Conservation (phyloP, 345 rosid species). For the Melaleuca alternifolia region DNA sequence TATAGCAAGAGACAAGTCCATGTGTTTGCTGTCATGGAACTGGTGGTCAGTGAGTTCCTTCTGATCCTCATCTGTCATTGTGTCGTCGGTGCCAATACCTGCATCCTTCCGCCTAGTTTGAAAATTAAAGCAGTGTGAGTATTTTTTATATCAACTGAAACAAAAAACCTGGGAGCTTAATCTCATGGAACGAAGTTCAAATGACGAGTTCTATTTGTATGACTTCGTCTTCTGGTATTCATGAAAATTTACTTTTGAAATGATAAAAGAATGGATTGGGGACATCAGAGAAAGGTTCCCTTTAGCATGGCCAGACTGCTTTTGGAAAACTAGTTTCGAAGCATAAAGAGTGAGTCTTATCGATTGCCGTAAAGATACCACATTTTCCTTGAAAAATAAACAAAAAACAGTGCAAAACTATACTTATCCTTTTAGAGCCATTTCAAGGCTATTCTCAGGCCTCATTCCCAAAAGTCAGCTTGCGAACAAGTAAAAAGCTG, state of each 20-base stretch:
- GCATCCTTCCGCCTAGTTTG: constrained; percentile 55
- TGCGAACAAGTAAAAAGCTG: not conserved
- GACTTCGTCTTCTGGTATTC: not conserved
- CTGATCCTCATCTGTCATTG: constrained; percentile 66
- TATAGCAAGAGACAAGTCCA: constrained; percentile 56
- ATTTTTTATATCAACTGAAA: no score
- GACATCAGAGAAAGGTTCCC: not conserved
- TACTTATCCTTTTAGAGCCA: not conserved
- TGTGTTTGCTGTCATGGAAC: constrained; percentile 34
- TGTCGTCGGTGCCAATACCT: constrained; percentile 62
- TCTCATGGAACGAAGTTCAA: not conserved
- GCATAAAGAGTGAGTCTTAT: rapidly evolving
- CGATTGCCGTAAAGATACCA: not conserved
- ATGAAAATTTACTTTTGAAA: no score
- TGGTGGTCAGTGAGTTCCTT: constrained; percentile 29
- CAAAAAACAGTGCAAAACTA: not conserved
- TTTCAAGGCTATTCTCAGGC: not conserved
- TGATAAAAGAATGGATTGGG: not conserved
- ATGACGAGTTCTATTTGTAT: not conserved
- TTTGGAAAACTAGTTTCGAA: not conserved
- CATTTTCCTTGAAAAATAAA: not conserved
- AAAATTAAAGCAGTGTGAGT: constrained; percentile 1
- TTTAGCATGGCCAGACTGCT: not conserved
- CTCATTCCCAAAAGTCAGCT: not conserved
- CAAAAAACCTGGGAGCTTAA: no score